Conservation (phyloP, 2,329 filamentous ascomycete genomes). For the Periglandula ipomoeae region DNA sequence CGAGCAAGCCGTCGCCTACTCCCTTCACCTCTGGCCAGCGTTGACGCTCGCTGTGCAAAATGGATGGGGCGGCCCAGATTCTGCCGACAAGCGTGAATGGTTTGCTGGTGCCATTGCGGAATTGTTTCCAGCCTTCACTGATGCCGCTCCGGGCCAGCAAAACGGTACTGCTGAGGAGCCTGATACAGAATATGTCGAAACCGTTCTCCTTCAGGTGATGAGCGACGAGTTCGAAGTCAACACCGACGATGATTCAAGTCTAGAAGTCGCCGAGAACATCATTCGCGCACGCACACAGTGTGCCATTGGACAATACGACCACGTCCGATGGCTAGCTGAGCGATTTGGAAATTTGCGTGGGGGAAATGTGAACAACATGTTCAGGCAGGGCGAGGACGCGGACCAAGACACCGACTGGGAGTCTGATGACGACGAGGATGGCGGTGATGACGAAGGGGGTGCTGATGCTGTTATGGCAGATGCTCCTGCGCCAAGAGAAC, state of each 20-base stretch:
- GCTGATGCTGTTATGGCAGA: constrained; percentile 61
- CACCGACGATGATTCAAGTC: constrained; percentile 80
- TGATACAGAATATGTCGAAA: constrained; percentile 72
- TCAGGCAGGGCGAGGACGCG: constrained; percentile 44
- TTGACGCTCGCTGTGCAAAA: constrained; percentile 81
- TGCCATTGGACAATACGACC: constrained; percentile 54
- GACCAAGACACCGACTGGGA: constrained; percentile 55
- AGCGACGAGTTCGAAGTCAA: constrained; percentile 91
- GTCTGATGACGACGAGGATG: constrained; percentile 51
- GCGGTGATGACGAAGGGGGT: constrained; percentile 46
- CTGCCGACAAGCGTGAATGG: constrained; percentile 88
- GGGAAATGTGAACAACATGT: constrained; percentile 43
- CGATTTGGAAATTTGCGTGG: constrained; percentile 54
- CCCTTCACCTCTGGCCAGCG: constrained; percentile 79
- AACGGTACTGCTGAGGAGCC: constrained; percentile 36
- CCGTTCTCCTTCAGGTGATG: constrained; percentile 81
- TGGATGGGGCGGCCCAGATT: constrained; percentile 78
- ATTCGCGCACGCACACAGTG: constrained; percentile 57
- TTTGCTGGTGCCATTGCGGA: constrained; percentile 82
- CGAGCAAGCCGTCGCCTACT: constrained; percentile 78
- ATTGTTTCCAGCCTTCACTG: constrained; percentile 61
- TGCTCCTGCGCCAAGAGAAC: constrained; percentile 55
- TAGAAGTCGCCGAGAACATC: constrained; percentile 64
- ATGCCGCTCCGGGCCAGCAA: constrained; percentile 20
- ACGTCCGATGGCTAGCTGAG: constrained; percentile 53